These are phyloP conservation scores for Cymbopogon flexuosus DNA, from an alignment of 202 grass and related monocot genomes.

Conservation along the genomic window DNA sequence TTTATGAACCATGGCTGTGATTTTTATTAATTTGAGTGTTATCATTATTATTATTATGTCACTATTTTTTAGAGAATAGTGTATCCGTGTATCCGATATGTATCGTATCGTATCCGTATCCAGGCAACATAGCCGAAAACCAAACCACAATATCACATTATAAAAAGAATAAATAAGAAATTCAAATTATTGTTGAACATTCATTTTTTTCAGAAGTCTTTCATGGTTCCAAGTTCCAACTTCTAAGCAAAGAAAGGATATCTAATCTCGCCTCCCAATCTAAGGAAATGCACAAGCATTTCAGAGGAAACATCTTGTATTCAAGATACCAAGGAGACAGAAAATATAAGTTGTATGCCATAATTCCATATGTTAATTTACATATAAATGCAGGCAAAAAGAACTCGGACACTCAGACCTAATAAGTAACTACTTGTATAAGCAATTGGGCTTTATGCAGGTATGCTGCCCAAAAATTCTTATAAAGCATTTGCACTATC, in stretches of 20 bases:
- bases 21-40: no score
- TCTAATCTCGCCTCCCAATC: background rate
- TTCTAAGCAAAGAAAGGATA: constrained; percentile 1
- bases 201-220: background rate
- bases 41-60: no score
- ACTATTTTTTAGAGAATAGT: no score
- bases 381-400: background rate
- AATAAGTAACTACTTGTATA: background rate
- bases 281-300: background rate
- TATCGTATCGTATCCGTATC: no score
- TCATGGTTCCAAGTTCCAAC: background rate
- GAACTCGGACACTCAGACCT: background rate
- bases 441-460: background rate
- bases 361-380: background rate
- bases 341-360: background rate
- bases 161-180: constrained; percentile 10
- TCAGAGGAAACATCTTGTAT: background rate
- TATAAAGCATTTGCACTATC: background rate
- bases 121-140: no score
- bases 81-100: no score
- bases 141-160: background rate
- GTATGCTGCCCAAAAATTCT: background rate
- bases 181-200: background rate
- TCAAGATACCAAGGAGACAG: background rate
- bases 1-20: no score